Evolutionary conservation across 768 basidiomycete species (phyloP).

Genomic region (Hortiboletus flavorubellus): DNA sequence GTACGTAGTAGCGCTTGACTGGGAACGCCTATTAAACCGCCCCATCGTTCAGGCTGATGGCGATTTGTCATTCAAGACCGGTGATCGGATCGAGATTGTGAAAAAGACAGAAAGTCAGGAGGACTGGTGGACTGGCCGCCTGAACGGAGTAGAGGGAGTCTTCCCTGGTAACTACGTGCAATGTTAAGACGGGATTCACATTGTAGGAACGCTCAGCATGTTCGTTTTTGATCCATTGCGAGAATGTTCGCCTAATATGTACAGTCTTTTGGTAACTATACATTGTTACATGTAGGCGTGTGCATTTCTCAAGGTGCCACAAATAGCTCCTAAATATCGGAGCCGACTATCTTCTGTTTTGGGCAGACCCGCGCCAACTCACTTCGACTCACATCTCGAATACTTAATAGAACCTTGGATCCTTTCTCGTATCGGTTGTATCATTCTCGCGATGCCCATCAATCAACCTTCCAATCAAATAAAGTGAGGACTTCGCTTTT

Average conservation of each 20-base stretch:
- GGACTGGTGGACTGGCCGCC: constrained; percentile 96
- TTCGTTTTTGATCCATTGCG: background rate
- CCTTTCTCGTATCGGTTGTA: background rate
- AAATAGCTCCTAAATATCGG: constrained; percentile 18
- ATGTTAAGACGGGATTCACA: constrained; percentile 3
- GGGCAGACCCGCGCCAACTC: background rate
- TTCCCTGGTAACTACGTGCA: constrained; percentile 71
- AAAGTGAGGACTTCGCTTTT: constrained; percentile 47
- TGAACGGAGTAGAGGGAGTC: constrained; percentile 81
- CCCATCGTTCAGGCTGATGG: constrained; percentile 67
- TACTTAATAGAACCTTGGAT: background rate
- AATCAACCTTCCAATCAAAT: constrained; percentile 90
- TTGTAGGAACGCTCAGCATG: background rate
- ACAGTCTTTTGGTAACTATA: too few relatives aligned
- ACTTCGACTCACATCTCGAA: background rate
- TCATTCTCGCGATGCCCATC: constrained; percentile 38
- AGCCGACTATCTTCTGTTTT: constrained; percentile 2
- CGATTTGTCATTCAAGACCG: constrained; percentile 84
- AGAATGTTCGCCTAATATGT: background rate
- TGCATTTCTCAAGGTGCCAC: too few relatives aligned
- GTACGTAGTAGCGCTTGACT: constrained; percentile 33
- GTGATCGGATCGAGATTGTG: constrained; percentile 88
- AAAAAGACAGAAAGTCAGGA: constrained; percentile 78
- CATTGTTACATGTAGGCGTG: too few relatives aligned
- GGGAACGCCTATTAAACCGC: background rate